Base-by-base conservation (phyloP, 148 eudicot species). In the Cornus florida region DNA sequence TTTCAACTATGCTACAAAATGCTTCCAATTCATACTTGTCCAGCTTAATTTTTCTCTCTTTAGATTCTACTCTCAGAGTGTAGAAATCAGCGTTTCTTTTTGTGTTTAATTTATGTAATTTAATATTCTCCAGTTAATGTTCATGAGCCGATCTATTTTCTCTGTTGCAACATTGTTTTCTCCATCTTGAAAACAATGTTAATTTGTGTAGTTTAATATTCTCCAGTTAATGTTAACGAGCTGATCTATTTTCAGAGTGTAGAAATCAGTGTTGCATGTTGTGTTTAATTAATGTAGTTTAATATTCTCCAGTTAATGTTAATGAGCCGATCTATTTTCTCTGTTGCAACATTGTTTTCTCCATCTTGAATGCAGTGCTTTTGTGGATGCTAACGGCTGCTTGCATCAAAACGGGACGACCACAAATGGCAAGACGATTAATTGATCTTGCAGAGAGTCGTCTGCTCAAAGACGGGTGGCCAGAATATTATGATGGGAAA, bases 301-400 rank as follows among this genome's bases (percentile, higher is more conserved):
- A 13, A 32, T 0, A 5, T 69, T 69, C 17, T 13, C 35, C n/a
- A 69, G 17, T 69, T 69, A 32, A 12, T 50, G 28, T 32, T 22
- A 70, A 3, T 64, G 35, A 22, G 23, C 57, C 73, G 67, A 67
- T 78, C 62, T 22, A 11, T 73, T 68, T 22, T 28, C 46, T 65
- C 68, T 80, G 75, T 56, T 67, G 39, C 67, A 69, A 48, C 22
- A 22, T 48, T 48, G 10, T 32, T 76, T 22, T 39, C 12, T 23
- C 73, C 74, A 38, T 79, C 50, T 60, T 69, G 1, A 53, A 65
- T 79, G 87, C 93, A 92, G 97, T 92, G 75, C 93, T 92, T 72
- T 79, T 92, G 69, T 92, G 97, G 97, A n/a, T 92, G 83, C 81
- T 92, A 82, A 92, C 97, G 59, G 97, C 97, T 22, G 97, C 97